Conservation (phyloP, 306 rosid genomes). For the Leucaena leucocephala region DNA sequence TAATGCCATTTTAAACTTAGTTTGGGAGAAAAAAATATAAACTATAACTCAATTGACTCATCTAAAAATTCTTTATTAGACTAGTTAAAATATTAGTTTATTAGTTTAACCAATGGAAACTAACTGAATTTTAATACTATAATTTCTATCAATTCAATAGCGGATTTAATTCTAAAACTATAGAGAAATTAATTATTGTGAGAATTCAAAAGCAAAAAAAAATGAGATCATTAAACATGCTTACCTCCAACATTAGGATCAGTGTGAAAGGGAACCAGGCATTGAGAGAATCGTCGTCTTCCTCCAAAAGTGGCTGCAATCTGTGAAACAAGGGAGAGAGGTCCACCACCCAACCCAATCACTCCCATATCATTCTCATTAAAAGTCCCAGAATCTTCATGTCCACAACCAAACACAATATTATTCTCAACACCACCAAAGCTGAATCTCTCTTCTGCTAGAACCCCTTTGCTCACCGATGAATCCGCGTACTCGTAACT, state of each 20-base stretch:
- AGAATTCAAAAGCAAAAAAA: background rate
- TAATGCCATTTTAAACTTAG: too few relatives aligned
- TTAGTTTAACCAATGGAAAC: too few relatives aligned
- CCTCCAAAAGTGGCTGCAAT: conserved; percentile 45
- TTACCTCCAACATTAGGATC: conserved; percentile 48
- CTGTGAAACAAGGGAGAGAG: conserved; percentile 61
- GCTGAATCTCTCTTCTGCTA: conserved; percentile 49
- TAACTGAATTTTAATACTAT: too few relatives aligned
- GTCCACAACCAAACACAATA: conserved; percentile 62
- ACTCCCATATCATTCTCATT: conserved; percentile 68
- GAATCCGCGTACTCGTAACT: conserved; percentile 49
- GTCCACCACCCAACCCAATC: conserved; percentile 60
- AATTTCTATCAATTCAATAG: too few relatives aligned
- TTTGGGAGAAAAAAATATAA: too few relatives aligned
- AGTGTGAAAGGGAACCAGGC: conserved; percentile 58
- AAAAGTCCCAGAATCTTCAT: conserved; percentile 52
- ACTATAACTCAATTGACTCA: too few relatives aligned
- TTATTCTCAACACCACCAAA: conserved; percentile 36
- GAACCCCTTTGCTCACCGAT: conserved; percentile 45
- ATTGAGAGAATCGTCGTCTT: conserved; percentile 55
- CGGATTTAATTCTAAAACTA: too few relatives aligned
- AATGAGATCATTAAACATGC: background rate
- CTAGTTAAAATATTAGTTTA: too few relatives aligned
- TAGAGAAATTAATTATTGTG: background rate
- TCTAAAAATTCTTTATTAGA: too few relatives aligned